These are phyloP conservation scores for Chlorencoelia australis DNA, from an alignment of 2,329 filamentous ascomycete species.

Conservation along the genomic window DNA sequence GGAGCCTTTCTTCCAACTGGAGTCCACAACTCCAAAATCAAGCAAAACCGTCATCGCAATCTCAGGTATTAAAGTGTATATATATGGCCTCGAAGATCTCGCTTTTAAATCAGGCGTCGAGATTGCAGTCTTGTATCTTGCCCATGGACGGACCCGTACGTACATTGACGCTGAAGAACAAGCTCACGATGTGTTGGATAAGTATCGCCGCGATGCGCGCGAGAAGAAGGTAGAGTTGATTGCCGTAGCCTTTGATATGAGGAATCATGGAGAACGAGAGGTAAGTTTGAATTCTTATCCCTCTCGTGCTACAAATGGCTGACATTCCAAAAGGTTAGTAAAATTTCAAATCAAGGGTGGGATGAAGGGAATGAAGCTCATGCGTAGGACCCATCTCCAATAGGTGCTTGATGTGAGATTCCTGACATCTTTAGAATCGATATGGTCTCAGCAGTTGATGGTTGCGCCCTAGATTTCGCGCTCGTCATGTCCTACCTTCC, in stretches of 20 bases:
- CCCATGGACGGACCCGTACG: constrained; percentile 13
- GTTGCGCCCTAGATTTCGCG: constrained; percentile 12
- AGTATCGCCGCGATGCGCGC: constrained; percentile 8
- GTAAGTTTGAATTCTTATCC: too few relatives aligned
- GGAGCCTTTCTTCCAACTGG: too few relatives aligned
- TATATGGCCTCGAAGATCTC: constrained; percentile 13
- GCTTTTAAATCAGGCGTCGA: constrained; percentile 6
- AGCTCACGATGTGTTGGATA: constrained; percentile 16
- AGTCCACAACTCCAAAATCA: constrained; percentile 5
- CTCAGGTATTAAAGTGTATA: constrained; percentile 11
- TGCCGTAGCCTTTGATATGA: constrained; percentile 16
- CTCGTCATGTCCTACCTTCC: constrained; percentile 10
- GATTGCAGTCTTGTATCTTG: constrained; percentile 12
- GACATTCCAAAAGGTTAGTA: too few relatives aligned
- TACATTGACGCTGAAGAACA: constrained; percentile 15
- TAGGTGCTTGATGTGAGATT: too few relatives aligned
- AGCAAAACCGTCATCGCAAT: constrained; percentile 13
- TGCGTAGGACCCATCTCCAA: too few relatives aligned
- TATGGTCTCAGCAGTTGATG: too few relatives aligned
- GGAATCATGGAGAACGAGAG: constrained; percentile 14
- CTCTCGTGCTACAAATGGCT: too few relatives aligned
- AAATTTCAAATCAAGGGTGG: too few relatives aligned
- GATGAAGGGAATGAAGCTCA: too few relatives aligned
- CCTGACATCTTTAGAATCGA: too few relatives aligned
- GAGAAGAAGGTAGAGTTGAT: constrained; percentile 11